Conservation (phyloP, 768 basidiomycete species). For the Tulasnella sp. region DNA sequence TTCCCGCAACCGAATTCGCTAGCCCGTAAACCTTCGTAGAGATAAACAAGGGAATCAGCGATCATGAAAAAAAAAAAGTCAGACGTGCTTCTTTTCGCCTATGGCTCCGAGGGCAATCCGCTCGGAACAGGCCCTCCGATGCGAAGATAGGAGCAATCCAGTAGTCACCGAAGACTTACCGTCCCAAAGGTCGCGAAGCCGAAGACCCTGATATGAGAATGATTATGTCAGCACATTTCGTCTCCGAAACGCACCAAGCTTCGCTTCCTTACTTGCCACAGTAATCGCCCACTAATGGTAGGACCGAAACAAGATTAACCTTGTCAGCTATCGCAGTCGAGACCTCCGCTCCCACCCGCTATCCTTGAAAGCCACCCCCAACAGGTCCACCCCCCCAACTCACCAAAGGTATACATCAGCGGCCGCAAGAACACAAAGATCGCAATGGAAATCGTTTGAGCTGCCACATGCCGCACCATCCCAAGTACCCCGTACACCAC, state of each 20-base stretch:
- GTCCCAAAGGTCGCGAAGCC: conserved; percentile 34
- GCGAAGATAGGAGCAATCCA: background rate
- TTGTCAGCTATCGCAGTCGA: conserved; percentile 12
- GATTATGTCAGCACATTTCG: background rate
- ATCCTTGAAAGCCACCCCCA: background rate
- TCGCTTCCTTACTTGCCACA: conserved; percentile 24
- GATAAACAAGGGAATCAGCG: background rate
- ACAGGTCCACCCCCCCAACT: conserved; percentile 5
- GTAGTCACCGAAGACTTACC: conserved; percentile 18
- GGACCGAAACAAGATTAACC: background rate
- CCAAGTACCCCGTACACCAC: conserved; percentile 30
- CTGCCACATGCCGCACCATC: conserved; percentile 24
- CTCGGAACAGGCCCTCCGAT: background rate
- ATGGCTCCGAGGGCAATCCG: background rate
- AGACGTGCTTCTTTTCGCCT: background rate
- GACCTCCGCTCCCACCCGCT: background rate
- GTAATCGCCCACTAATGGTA: conserved; percentile 24
- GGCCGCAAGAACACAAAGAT: conserved; percentile 32
- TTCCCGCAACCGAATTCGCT: conserved; percentile 32
- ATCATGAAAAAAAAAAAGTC: background rate
- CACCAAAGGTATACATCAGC: conserved; percentile 32
- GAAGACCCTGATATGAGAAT: conserved; percentile 23
- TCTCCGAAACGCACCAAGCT: conserved; percentile 3
- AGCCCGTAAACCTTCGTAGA: conserved; percentile 29
- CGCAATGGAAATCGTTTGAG: conserved; percentile 30